Base-by-base conservation (phyloP, 805 yeast genomes). In the Metschnikowia similis region DNA sequence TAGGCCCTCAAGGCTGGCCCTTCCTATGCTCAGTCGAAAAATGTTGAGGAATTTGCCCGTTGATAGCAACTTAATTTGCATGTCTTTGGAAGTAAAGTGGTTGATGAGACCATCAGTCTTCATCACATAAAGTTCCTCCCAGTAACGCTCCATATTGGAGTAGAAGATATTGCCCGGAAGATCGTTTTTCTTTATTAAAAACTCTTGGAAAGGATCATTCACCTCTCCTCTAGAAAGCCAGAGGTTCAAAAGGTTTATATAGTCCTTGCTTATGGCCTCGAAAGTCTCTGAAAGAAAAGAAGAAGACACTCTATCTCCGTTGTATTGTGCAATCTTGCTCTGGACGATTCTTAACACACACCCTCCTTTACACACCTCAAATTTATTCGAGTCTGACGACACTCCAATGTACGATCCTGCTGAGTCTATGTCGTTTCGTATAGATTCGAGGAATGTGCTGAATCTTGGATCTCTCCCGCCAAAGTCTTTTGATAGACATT, bases 31-130 rank as follows among this genome's bases (percentile, higher is more conserved):
- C 49, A 77, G 82, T 48, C 81, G 76, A 40, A 87, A 73, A 2
- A 92, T 84, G 59, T 89, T 87, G 49, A 90, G 69, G 57, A 84
- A 84, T 66, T 89, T 91, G 1, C 99, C 99, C 0, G 97, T 88
- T 45, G 83, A 71, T 26, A 92, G 69, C 0, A 92, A 76, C 64
- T 85, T 85, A 44, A 76, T 75, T 56, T 86, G 86, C 6, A 83
- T 62, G 2, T 74, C 78, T 27, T 70, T 71, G 35, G 73, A 66
- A 6, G 72, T 67, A 51, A 92, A 81, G 54, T 84, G 89, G 48
- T 77, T 75, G 4, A 92, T 82, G 35, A 90, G 60, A 0, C 92
- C 95, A 59, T 88, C 95, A 44, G 78, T 78, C 44, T 91, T 75
- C 14, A 90, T 74, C 6, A 87, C 77, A 63, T 80, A 94, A 52